Percentiles rank a stretch among this genome's conserved stretches.
phyloP scores from a whole-genome alignment of 208 protist species.

The Porcisia hertigi region DNA sequence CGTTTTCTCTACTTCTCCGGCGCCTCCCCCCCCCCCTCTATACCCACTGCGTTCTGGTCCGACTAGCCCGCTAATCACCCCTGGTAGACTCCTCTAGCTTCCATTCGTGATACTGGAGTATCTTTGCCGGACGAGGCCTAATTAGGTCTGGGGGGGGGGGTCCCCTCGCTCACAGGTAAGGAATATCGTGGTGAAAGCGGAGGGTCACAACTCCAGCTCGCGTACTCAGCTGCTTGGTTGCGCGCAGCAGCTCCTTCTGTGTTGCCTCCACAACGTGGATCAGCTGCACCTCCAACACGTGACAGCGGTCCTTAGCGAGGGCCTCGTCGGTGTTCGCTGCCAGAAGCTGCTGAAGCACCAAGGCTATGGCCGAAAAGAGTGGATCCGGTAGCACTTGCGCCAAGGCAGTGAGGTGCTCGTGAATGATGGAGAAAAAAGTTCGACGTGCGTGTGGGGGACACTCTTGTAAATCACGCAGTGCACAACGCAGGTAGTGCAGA shows the following conservation, averaged over 20 bases:
- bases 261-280: conserved; percentile 40
- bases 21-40: too few relatives aligned
- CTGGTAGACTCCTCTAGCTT: neutral
- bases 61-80: neutral
- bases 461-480: conserved; percentile 51
- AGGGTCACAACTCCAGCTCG: conserved; percentile 44
- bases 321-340: conserved; percentile 1
- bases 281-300: conserved; percentile 49
- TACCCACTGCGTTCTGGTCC: neutral
- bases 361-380: conserved; percentile 53
- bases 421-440: conserved; percentile 27
- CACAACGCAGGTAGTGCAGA: conserved; percentile 49
- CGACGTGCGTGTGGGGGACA: conserved; percentile 30
- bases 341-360: conserved; percentile 28
- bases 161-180: conserved; percentile 25
- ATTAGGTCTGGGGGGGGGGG: too few relatives aligned
- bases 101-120: neutral
- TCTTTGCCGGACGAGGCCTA: conserved; percentile 1
- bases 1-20: too few relatives aligned
- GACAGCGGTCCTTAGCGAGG: conserved; percentile 2
- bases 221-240: conserved; percentile 41
- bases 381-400: conserved; percentile 61
- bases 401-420: conserved; percentile 33
- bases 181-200: conserved; percentile 42
- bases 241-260: conserved; percentile 48